A percentile compares a stretch with the other conserved stretches of the same genome.
Conservation (phyloP, 176 grass and related monocot species). For the Dactylis glomerata region DNA sequence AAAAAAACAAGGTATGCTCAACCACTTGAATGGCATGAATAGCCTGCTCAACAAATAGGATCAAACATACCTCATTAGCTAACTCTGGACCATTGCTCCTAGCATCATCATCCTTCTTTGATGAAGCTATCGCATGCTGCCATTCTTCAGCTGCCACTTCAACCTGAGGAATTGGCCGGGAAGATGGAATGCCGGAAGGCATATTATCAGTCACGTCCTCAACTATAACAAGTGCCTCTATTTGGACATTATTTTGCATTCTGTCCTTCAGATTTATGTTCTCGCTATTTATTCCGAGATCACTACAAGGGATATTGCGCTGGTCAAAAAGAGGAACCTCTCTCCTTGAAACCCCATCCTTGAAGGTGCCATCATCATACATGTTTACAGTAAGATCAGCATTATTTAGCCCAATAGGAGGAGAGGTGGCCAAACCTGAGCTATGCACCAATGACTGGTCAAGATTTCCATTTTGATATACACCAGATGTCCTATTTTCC, state of each 20-base stretch:
- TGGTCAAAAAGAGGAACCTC: slow-evolving; percentile 32
- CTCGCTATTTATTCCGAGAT: slow-evolving; percentile 30
- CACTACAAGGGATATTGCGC: background rate
- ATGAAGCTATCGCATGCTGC: slow-evolving; percentile 25
- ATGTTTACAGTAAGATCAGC: slow-evolving; percentile 22
- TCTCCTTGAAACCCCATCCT: slow-evolving; percentile 24
- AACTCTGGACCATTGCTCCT: slow-evolving; percentile 23
- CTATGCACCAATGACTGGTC: slow-evolving; percentile 20
- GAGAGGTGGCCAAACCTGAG: slow-evolving; percentile 23
- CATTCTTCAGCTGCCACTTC: slow-evolving; percentile 45
- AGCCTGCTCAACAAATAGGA: slow-evolving; percentile 18
- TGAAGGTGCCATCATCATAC: background rate
- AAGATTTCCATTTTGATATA: slow-evolving; percentile 26
- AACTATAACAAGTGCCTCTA: slow-evolving; percentile 35
- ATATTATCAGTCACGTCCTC: slow-evolving; percentile 64
- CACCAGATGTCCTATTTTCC: background rate
- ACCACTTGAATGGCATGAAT: background rate
- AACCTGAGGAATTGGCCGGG: slow-evolving; percentile 40
- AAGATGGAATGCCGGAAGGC: slow-evolving; percentile 37
- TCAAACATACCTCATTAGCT: slow-evolving; percentile 45
- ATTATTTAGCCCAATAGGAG: slow-evolving; percentile 17
- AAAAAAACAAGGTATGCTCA: background rate
- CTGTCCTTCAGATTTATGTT: background rate
- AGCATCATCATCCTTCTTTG: slow-evolving; percentile 30
- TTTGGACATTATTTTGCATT: slow-evolving; percentile 23